Conservation (phyloP, 306 rosid species). For the Quercus suber region DNA sequence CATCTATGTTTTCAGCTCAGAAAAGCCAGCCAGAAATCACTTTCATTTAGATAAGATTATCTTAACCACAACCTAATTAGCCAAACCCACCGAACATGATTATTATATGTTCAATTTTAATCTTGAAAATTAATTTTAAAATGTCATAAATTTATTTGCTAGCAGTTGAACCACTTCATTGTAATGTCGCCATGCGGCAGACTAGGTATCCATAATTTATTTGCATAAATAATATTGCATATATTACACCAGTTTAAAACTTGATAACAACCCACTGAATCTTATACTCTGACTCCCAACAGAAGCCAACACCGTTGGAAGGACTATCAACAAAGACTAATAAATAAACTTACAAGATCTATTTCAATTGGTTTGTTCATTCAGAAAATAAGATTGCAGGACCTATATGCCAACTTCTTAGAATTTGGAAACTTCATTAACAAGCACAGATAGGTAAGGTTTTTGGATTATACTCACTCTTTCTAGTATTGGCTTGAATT, state of each 20-base stretch:
- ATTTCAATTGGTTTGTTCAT: not conserved
- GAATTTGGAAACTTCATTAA: not conserved
- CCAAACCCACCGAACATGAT: not conserved
- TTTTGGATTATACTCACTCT: not conserved
- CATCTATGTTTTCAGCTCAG: not conserved
- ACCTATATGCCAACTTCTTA: not conserved
- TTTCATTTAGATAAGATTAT: not conserved
- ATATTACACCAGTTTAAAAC: not conserved
- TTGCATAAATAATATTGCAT: not conserved
- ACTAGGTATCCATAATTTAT: not conserved
- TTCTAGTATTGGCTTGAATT: not conserved
- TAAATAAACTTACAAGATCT: not conserved
- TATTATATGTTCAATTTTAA: not conserved
- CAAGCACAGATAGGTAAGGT: not conserved
- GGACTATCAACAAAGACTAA: not conserved
- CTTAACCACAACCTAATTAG: not conserved
- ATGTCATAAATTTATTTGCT: not conserved
- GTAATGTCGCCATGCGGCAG: not conserved
- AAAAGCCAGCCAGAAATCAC: not conserved
- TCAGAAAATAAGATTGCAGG: not conserved
- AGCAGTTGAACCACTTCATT: not conserved
- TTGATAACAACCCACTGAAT: not conserved
- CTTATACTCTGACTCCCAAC: not conserved
- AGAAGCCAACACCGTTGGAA: not conserved
- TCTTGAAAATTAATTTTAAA: not conserved